These are phyloP conservation scores for Arctium minus DNA, from an alignment of 129 eudicot species.

Conservation along the genomic window DNA sequence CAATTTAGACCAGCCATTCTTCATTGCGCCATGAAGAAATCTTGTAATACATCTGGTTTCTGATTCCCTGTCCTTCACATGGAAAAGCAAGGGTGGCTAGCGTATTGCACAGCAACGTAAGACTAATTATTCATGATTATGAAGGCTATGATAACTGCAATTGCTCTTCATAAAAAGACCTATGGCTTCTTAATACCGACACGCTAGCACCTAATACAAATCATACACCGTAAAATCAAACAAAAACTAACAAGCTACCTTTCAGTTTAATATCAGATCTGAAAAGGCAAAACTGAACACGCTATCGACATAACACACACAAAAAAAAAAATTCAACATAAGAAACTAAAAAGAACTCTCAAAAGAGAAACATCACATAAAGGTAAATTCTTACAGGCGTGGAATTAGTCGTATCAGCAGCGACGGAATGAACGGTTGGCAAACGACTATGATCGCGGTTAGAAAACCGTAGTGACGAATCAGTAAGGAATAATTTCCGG, in stretches of 20 bases:
- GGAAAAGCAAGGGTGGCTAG: not conserved
- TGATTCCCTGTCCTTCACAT: conserved; percentile 2
- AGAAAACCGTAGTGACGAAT: conserved; percentile 14
- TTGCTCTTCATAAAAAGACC: not conserved
- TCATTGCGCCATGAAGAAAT: not conserved
- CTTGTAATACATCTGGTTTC: not conserved
- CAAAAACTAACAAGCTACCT: conserved; percentile 8
- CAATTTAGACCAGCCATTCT: conserved; percentile 1
- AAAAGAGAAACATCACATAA: not conserved
- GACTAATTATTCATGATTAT: not conserved
- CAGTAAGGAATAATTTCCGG: not conserved
- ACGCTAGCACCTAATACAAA: conserved; percentile 1
- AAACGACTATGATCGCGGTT: conserved; percentile 22
- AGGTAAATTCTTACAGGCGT: conserved; percentile 6
- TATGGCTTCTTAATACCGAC: not conserved
- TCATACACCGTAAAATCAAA: not conserved
- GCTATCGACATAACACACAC: not conserved
- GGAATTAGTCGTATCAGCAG: conserved; percentile 17
- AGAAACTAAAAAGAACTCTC: not conserved
- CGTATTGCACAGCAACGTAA: not conserved
- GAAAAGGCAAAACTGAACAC: conserved; percentile 4
- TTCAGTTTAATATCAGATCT: conserved; percentile 22
- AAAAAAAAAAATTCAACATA: not conserved
- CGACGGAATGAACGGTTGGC: conserved; percentile 24
- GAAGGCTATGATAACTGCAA: not conserved